Evolutionary conservation across 2,329 filamentous ascomycete species (phyloP).

Genomic region (Fusarium metavorans): DNA sequence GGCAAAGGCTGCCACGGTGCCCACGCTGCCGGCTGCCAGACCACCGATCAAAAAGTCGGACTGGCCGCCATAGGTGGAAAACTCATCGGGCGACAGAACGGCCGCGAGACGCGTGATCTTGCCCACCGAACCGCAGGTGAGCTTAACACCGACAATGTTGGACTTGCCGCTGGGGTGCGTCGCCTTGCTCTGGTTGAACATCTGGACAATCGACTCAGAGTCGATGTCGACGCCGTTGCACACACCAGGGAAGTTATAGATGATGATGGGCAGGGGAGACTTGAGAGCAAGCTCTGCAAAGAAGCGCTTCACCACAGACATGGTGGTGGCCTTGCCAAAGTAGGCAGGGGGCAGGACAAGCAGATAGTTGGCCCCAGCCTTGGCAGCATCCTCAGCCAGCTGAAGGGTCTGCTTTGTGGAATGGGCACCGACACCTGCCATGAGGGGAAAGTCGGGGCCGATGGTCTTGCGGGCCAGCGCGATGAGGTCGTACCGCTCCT

Average conservation of each 20-base stretch:
- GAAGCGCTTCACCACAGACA: constrained; percentile 69
- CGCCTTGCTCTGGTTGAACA: constrained; percentile 40
- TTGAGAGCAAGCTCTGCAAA: constrained; percentile 67
- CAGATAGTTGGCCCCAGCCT: constrained; percentile 71
- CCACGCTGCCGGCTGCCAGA: constrained; percentile 67
- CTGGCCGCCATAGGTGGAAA: constrained; percentile 79
- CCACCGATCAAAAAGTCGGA: constrained; percentile 77
- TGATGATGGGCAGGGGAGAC: constrained; percentile 67
- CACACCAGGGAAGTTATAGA: constrained; percentile 78
- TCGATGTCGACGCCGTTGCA: constrained; percentile 77
- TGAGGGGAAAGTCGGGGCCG: constrained; percentile 88
- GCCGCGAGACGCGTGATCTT: constrained; percentile 74
- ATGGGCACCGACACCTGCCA: constrained; percentile 76
- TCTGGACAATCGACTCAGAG: constrained; percentile 65
- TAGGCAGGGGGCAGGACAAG: constrained; percentile 73
- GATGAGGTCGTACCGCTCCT: constrained; percentile 69
- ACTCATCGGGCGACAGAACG: constrained; percentile 63
- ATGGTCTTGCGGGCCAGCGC: constrained; percentile 77
- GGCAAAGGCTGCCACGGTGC: constrained; percentile 72
- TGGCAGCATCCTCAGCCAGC: constrained; percentile 67
- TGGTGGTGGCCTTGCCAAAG: constrained; percentile 72
- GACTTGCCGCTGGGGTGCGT: constrained; percentile 42
- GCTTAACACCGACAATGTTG: constrained; percentile 77
- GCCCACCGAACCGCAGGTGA: constrained; percentile 78
- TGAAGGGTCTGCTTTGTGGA: constrained; percentile 73